Percentiles rank a stretch among this genome's conserved stretches.
Evolutionary conservation across 2,329 filamentous ascomycete genomes (phyloP).

Genomic region (Fusarium compactum): DNA sequence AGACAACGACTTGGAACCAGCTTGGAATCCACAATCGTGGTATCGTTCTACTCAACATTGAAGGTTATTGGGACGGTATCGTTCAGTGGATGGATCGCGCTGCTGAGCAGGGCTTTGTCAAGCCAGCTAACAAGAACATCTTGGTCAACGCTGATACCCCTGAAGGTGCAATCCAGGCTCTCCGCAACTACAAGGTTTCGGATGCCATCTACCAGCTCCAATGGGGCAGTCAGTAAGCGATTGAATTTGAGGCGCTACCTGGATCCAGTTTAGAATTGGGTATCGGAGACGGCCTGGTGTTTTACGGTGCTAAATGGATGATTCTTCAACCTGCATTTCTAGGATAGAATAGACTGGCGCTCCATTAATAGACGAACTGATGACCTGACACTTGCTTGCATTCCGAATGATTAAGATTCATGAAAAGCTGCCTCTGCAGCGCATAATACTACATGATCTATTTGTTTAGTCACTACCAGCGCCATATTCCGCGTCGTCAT

Average conservation of each 20-base stretch:
- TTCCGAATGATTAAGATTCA: conserved; percentile 38
- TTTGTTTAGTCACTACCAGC: conserved; percentile 40
- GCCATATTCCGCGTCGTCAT: conserved; percentile 37
- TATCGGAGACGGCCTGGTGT: conserved; percentile 33
- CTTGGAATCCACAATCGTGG: conserved; percentile 87
- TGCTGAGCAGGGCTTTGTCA: conserved; percentile 82
- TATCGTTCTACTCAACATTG: conserved; percentile 86
- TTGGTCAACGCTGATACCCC: conserved; percentile 80
- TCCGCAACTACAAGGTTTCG: conserved; percentile 81
- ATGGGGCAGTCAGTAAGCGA: conserved; percentile 76
- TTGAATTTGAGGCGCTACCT: conserved; percentile 21
- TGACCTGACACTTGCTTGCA: conserved; percentile 25
- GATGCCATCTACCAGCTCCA: conserved; percentile 82
- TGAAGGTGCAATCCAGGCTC: conserved; percentile 76
- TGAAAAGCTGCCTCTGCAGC: conserved; percentile 48
- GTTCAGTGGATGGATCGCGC: conserved; percentile 83
- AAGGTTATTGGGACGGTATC: conserved; percentile 92
- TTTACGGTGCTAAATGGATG: conserved; percentile 28
- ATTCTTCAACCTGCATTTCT: conserved; percentile 19
- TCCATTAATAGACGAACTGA: conserved; percentile 44
- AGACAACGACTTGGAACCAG: conserved; percentile 95
- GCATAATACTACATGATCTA: conserved; percentile 55
- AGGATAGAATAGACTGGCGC: conserved; percentile 38
- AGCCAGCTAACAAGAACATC: conserved; percentile 76
- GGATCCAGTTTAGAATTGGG: conserved; percentile 15